Evolutionary conservation across 805 yeast genomes (phyloP).

Genomic region (Lachancea fermentati): DNA sequence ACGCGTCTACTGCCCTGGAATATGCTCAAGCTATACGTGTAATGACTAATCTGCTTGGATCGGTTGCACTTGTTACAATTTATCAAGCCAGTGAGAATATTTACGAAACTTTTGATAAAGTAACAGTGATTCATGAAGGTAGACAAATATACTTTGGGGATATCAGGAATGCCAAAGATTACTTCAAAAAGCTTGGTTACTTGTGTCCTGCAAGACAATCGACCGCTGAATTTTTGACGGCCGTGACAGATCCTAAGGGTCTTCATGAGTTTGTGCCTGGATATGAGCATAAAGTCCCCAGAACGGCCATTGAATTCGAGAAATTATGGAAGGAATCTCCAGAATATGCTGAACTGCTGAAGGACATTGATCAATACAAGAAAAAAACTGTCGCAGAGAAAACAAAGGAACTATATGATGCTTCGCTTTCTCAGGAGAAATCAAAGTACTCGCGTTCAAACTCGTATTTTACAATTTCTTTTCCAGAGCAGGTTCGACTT

Average conservation of each 20-base stretch:
- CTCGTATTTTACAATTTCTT: conserved; percentile 26
- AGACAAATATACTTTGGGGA: conserved; percentile 54
- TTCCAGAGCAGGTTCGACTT: conserved; percentile 43
- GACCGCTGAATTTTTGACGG: conserved; percentile 58
- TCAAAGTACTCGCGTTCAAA: conserved; percentile 18
- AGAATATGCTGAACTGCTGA: conserved; percentile 33
- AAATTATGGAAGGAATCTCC: conserved; percentile 39
- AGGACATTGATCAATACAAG: conserved; percentile 39
- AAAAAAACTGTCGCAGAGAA: conserved; percentile 24
- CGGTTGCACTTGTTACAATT: conserved; percentile 54
- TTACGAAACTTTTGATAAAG: conserved; percentile 50
- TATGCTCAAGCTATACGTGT: conserved; percentile 55
- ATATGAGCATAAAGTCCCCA: conserved; percentile 45
- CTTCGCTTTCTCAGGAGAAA: conserved; percentile 28
- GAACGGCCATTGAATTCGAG: conserved; percentile 52
- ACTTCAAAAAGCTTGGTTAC: conserved; percentile 53
- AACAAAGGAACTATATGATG: conserved; percentile 32
- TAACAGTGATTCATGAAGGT: conserved; percentile 47
- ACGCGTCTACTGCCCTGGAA: conserved; percentile 69
- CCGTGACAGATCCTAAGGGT: conserved; percentile 55
- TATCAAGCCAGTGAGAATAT: conserved; percentile 57
- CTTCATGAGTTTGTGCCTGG: conserved; percentile 35
- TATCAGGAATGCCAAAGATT: conserved; percentile 40
- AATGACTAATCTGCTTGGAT: conserved; percentile 43
- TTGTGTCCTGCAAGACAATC: conserved; percentile 52